Evolutionary conservation across 495 filamentous ascomycete genomes (phyloP), one percentile per base, ranked within the genome.

Genomic region (Oidiodendron maius): DNA sequence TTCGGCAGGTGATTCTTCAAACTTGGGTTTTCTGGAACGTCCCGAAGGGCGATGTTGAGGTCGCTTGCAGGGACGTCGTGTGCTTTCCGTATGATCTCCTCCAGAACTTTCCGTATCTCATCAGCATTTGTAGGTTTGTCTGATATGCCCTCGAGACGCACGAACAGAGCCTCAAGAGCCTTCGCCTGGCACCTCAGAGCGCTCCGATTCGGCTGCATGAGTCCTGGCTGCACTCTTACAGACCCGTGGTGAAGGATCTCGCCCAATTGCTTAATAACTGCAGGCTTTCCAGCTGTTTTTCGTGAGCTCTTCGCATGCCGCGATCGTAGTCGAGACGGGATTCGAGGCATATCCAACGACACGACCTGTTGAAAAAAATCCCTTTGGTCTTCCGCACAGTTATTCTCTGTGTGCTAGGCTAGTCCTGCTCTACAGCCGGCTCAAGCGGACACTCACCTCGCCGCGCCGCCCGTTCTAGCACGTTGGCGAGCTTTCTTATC

Each of bases 321-420:
- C 52, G 57, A 60, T 47, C 61, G 51, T 49, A 65, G 42, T 40
- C 61, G 53, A 22, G 49, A 56, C 36, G 61, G 46, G 30, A 65
- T 63, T 51, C 58, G 51, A 28, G 21, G 50, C 23, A 35, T 49
- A 49, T 62, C 60, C 50, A 63, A 46, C 43, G 40, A 43, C 25
- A 65, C 52, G 28, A 65, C 50, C 6, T 53, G 48, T 12, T 17
- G 23, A 46, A 46, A 26, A 46, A 46, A 26, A 20, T 26, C 43
- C 43, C 32, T 36, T 22, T 20, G 15, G n/a, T 48, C 51, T 16
- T 53, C 37, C 12, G 44, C 3, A 39, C 26, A 44, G 12, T 25
- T 18, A 48, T 42, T 53, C 34, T 43, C 44, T 48, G 34, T 3
- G 18, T 38, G 34, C 5, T 21, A 43, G 16, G 21, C 44, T n/a